A percentile compares a stretch with the other conserved stretches of the same genome.
Evolutionary conservation across 2,329 filamentous ascomycete genomes (phyloP).

Genomic region (Rutstroemia sydowiana): DNA sequence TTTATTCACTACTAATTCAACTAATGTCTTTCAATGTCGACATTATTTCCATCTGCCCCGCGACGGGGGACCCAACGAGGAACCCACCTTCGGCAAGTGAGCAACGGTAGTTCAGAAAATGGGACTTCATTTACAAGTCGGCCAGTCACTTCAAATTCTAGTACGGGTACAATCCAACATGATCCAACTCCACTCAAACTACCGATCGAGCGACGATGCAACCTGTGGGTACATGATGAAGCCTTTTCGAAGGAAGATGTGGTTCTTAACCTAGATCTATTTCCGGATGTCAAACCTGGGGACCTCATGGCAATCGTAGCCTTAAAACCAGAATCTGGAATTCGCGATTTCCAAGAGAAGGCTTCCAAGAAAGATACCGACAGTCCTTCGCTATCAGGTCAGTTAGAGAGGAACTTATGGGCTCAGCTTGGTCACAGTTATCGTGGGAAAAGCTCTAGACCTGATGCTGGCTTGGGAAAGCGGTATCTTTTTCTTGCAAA

Average conservation of each 20-base stretch:
- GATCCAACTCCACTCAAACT: conserved; percentile 15
- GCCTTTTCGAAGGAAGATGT: conserved; percentile 72
- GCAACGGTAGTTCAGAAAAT: conserved; percentile 24
- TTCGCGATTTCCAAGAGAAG: conserved; percentile 39
- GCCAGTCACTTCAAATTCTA: conserved; percentile 21
- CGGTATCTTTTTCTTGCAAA: conserved; percentile 67
- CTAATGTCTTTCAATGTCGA: conserved; percentile 22
- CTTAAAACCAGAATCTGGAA: conserved; percentile 43
- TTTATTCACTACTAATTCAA: conserved; percentile 10
- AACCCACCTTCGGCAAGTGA: conserved; percentile 28
- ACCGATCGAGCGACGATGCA: conserved; percentile 25
- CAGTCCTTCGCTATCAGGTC: background rate
- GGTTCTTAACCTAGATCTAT: conserved; percentile 66
- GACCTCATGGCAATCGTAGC: conserved; percentile 67
- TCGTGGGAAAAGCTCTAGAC: conserved; percentile 14
- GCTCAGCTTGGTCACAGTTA: conserved; percentile 1
- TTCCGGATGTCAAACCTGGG: conserved; percentile 59
- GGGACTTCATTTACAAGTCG: conserved; percentile 16
- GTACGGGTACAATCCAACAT: conserved; percentile 21
- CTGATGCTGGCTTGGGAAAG: conserved; percentile 31
- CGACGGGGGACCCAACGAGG: conserved; percentile 23
- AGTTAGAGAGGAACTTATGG: conserved; percentile 1
- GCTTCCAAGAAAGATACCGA: conserved; percentile 20
- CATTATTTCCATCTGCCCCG: conserved; percentile 17
- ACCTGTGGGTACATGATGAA: conserved; percentile 47